Conservation (phyloP, 306 rosid species). For the Ormosia semicastrata region DNA sequence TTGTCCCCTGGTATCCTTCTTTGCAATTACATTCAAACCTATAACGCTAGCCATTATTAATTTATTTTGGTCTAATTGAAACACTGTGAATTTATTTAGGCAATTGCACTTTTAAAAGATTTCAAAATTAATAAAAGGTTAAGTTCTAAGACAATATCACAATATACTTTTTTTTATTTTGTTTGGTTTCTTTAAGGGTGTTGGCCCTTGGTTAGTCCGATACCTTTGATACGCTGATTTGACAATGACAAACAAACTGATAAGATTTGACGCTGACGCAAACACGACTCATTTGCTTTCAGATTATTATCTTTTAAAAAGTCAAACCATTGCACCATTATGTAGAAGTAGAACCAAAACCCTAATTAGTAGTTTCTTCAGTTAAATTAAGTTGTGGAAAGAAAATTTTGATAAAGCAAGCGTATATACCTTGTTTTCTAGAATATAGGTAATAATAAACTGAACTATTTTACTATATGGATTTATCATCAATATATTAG, state of each 20-base stretch:
- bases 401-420: too few species aligned
- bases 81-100: background rate
- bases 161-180: background rate
- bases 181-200: background rate
- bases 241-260: background rate
- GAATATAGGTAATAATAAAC: too few species aligned
- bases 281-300: background rate
- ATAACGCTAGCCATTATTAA: background rate
- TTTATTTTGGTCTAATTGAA: background rate
- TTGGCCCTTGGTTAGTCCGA: background rate
- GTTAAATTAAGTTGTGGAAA: too few species aligned
- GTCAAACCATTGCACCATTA: background rate
- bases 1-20: background rate
- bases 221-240: background rate
- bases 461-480: too few species aligned
- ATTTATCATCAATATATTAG: too few species aligned
- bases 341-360: background rate
- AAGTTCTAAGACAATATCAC: background rate
- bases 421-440: too few species aligned
- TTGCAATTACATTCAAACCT: background rate
- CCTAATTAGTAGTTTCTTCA: background rate
- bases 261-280: conserved; percentile 22
- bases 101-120: background rate
- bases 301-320: background rate
- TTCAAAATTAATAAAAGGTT: background rate